These are phyloP conservation scores for Boletellus sp. DNA, from an alignment of 768 basidiomycete species.

Conservation along the genomic window DNA sequence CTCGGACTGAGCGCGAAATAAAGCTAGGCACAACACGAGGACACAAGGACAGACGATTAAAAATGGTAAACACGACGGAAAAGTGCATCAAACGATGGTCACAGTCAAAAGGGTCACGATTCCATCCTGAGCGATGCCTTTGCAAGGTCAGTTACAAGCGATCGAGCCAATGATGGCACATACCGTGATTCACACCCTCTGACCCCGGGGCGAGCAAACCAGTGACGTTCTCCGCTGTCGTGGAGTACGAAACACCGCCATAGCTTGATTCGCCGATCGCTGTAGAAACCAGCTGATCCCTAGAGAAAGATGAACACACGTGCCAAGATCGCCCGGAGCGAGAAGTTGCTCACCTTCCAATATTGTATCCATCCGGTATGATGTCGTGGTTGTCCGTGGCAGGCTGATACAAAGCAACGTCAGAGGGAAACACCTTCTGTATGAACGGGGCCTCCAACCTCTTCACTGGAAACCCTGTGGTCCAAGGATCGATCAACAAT, in stretches of 20 bases:
- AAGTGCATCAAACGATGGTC: slow-evolving; percentile 37
- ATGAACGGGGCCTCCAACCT: slow-evolving; percentile 20
- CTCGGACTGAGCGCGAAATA: no score
- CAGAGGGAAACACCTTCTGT: background rate
- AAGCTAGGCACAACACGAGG: no score
- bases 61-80: no score
- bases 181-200: slow-evolving; percentile 49
- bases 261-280: slow-evolving; percentile 40
- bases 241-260: slow-evolving; percentile 45
- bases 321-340: no score
- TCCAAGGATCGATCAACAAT: background rate
- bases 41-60: no score
- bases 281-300: slow-evolving; percentile 36
- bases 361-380: slow-evolving; percentile 44
- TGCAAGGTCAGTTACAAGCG: background rate
- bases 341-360: slow-evolving; percentile 37
- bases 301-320: slow-evolving; percentile 9
- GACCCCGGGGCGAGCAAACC: slow-evolving; percentile 53
- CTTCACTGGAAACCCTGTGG: slow-evolving; percentile 44
- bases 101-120: slow-evolving; percentile 53
- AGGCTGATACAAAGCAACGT: slow-evolving; percentile 18
- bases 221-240: slow-evolving; percentile 42
- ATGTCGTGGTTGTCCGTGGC: slow-evolving; percentile 38
- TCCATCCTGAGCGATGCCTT: slow-evolving; percentile 58
- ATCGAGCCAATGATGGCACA: background rate